Conservation (phyloP, 768 basidiomycete genomes). For the Suillus lakei region DNA sequence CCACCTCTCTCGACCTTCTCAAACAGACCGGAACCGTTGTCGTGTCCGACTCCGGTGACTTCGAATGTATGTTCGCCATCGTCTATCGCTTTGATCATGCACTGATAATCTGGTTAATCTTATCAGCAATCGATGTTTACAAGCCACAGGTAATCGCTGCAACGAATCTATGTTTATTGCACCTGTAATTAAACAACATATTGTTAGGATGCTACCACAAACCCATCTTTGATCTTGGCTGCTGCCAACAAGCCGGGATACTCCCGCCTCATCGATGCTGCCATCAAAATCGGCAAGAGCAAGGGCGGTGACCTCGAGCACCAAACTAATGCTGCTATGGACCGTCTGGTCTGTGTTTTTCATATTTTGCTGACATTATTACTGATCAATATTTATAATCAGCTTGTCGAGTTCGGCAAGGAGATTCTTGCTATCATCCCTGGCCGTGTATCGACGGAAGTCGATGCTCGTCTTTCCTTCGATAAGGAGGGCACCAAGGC, state of each 20-base stretch:
- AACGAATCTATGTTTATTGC: slow-evolving; percentile 17
- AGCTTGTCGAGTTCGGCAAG: slow-evolving; percentile 98
- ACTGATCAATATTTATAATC: slow-evolving; percentile 9
- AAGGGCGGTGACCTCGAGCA: slow-evolving; percentile 81
- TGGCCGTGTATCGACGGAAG: slow-evolving; percentile 98
- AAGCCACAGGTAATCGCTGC: slow-evolving; percentile 76
- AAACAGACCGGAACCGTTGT: slow-evolving; percentile 95
- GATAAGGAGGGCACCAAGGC: slow-evolving; percentile 91
- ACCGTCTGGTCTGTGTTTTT: slow-evolving; percentile 74
- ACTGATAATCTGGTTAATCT: slow-evolving; percentile 30
- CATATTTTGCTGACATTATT: background rate
- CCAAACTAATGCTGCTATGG: slow-evolving; percentile 80
- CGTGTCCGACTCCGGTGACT: slow-evolving; percentile 97
- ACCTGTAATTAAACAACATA: slow-evolving; percentile 12
- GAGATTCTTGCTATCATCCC: slow-evolving; percentile 96
- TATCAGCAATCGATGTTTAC: slow-evolving; percentile 89
- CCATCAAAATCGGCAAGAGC: slow-evolving; percentile 73
- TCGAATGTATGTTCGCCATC: slow-evolving; percentile 61
- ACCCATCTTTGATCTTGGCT: slow-evolving; percentile 93
- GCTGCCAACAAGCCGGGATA: slow-evolving; percentile 93
- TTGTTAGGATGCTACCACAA: slow-evolving; percentile 92
- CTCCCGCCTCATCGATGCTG: slow-evolving; percentile 75
- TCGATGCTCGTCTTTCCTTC: slow-evolving; percentile 97
- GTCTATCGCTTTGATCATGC: slow-evolving; percentile 21
- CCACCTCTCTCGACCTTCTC: slow-evolving; percentile 80